A percentile compares a stretch with the other conserved stretches of the same genome.
These are phyloP conservation scores for Prunus yedoensis DNA, from an alignment of 331 rosid species.

Conservation along the genomic window DNA sequence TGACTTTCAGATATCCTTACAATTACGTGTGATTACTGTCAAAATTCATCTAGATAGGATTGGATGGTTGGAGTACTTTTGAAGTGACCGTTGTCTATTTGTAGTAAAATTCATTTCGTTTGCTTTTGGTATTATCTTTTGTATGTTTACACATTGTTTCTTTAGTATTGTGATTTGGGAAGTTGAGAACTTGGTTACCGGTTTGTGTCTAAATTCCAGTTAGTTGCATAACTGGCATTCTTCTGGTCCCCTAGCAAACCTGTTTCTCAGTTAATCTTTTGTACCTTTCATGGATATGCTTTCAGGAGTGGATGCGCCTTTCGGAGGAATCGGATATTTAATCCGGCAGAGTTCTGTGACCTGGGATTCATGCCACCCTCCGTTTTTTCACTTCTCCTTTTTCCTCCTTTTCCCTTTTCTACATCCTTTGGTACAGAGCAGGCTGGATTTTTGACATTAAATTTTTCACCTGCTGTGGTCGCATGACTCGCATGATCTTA, in stretches of 20 bases:
- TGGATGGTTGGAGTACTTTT: background rate
- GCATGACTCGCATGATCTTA: no score
- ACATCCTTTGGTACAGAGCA: no score
- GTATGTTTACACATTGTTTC: background rate
- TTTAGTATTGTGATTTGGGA: background rate
- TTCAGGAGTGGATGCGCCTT: background rate
- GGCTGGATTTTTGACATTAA: no score
- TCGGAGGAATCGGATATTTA: background rate
- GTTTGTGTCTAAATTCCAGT: background rate
- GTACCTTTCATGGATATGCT: background rate
- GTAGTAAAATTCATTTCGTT: background rate
- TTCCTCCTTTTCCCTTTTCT: background rate
- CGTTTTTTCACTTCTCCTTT: background rate
- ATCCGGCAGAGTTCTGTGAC: background rate
- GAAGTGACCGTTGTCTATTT: background rate
- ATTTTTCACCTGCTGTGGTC: no score
- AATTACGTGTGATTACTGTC: background rate
- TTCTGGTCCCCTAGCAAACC: background rate
- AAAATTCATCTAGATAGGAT: background rate
- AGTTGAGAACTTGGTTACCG: background rate
- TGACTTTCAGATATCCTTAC: background rate
- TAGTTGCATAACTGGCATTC: background rate
- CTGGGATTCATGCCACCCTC: background rate
- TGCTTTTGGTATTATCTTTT: background rate
- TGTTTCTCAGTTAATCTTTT: background rate